Base-by-base conservation (phyloP, 352 stramenopile species). In the Phytophthora pistaciae region DNA sequence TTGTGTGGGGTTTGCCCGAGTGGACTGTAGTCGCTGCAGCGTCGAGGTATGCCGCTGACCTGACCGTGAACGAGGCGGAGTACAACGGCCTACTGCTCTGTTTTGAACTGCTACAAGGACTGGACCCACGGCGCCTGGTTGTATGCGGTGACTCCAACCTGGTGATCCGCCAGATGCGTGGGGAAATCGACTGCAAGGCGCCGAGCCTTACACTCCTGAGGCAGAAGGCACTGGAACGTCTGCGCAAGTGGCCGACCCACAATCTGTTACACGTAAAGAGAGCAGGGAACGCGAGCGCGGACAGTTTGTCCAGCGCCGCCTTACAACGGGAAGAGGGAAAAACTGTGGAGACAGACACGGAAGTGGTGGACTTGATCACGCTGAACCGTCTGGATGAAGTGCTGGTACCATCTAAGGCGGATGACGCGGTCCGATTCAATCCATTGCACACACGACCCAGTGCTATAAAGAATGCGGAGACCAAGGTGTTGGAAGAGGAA, bases 21-120 rank as follows among this genome's bases (percentile, higher is more conserved):
- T 75, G 63, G 72, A 44, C 14, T 5, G 44, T 73, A 0, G 8
- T 62, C 1, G 33, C 44, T 1, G 54, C 63, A 0, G 18, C 27
- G 4, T 70, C 61, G 0, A 44, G 25, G 0, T 72, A 60, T 23
- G 18, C 3, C 0, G 14, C 42, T 3, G 60, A 58, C 10, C 11
- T 61, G 10, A 70, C 71, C 0, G 66, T 79, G 0, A 79, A 79
- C 14, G 72, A 79, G 23, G 56, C 48, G 0, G 67, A 76, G 33
- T 75, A 79, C 23, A 25, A 38, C 0, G 65, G 64, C 1, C 20
- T 70, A 2, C 16, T 70, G 0, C 50, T 60, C 3, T 49, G 33
- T 3, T 52, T 23, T 1, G 11, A 23, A 7, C 44, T 27, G 20
- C 16, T 64, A 25, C 23, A 54, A 5, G 8, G 11, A 8, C 16